Conservation (phyloP, 1,284 basidiomycete genomes). For the Cutaneotrichosporon cavernicola region DNA sequence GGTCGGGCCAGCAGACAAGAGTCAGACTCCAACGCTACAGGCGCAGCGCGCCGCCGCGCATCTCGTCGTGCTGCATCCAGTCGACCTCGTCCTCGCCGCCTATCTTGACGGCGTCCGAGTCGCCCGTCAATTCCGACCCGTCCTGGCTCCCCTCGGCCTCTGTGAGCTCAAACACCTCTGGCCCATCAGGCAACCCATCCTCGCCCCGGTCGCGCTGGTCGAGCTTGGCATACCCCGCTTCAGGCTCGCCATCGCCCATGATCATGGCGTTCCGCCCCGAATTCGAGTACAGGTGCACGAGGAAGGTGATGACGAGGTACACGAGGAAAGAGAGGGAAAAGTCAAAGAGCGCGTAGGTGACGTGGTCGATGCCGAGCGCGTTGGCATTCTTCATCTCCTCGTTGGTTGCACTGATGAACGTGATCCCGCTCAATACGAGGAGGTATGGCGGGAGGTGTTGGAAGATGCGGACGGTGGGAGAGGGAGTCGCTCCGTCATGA, state of each 20-base stretch:
- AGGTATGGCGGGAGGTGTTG: slow-evolving; percentile 83
- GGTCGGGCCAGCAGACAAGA: background rate
- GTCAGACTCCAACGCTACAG: background rate
- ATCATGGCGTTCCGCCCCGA: slow-evolving; percentile 61
- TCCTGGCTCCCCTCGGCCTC: slow-evolving; percentile 34
- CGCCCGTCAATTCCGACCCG: slow-evolving; percentile 18
- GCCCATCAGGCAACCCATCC: slow-evolving; percentile 29
- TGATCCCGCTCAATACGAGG: slow-evolving; percentile 61
- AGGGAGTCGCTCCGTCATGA: slow-evolving; percentile 48
- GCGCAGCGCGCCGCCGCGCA: background rate
- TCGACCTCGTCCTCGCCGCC: slow-evolving; percentile 32
- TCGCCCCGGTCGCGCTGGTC: slow-evolving; percentile 14
- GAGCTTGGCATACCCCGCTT: slow-evolving; percentile 40
- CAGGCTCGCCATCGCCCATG: slow-evolving; percentile 12
- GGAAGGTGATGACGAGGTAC: slow-evolving; percentile 66
- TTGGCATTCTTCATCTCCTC: slow-evolving; percentile 74
- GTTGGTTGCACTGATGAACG: slow-evolving; percentile 89
- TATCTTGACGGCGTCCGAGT: slow-evolving; percentile 42
- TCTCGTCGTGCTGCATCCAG: slow-evolving; percentile 16
- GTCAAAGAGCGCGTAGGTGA: slow-evolving; percentile 62
- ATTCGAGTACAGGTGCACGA: slow-evolving; percentile 62
- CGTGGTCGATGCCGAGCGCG: slow-evolving; percentile 76
- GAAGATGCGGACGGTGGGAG: slow-evolving; percentile 61
- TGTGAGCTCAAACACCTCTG: slow-evolving; percentile 47
- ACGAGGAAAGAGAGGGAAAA: slow-evolving; percentile 75